Evolutionary conservation across 2,329 filamentous ascomycete genomes (phyloP).

Genomic region (Scedosporium aurantiacum): DNA sequence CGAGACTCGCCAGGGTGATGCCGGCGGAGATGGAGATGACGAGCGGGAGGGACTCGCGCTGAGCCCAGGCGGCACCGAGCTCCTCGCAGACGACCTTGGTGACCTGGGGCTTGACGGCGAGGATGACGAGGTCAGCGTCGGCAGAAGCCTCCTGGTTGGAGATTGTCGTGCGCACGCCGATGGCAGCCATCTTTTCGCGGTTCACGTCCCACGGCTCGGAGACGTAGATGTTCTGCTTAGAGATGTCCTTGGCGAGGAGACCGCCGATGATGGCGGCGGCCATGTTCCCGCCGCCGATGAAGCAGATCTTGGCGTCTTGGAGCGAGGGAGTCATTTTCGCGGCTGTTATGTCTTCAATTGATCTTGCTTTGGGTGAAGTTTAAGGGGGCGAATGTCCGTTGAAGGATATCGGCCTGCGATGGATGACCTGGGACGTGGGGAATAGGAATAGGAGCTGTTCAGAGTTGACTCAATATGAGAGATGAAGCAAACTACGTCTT

Average conservation of each 20-base stretch:
- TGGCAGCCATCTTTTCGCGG: slow-evolving; percentile 33
- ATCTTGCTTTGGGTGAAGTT: no score
- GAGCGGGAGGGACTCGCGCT: slow-evolving; percentile 24
- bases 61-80: slow-evolving; percentile 24
- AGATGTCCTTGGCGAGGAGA: slow-evolving; percentile 30
- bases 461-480: no score
- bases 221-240: slow-evolving; percentile 33
- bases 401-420: no score
- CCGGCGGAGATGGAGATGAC: slow-evolving; percentile 39
- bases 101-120: slow-evolving; percentile 42
- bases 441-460: no score
- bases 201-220: slow-evolving; percentile 42
- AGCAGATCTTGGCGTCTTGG: slow-evolving; percentile 22
- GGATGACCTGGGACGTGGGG: no score
- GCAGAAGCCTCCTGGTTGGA: slow-evolving; percentile 32
- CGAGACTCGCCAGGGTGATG: slow-evolving; percentile 32
- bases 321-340: slow-evolving; percentile 16
- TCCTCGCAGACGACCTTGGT: slow-evolving; percentile 35
- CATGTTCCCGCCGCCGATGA: slow-evolving; percentile 40
- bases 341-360: no score
- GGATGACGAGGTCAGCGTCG: slow-evolving; percentile 34
- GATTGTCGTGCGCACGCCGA: slow-evolving; percentile 33
- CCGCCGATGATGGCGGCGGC: slow-evolving; percentile 40
- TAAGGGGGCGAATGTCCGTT: no score
- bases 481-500: no score